Evolutionary conservation across 1,284 basidiomycete species (phyloP), one percentile per base, ranked within the genome.

Genomic region (Filobasidium uniguttulatum): DNA sequence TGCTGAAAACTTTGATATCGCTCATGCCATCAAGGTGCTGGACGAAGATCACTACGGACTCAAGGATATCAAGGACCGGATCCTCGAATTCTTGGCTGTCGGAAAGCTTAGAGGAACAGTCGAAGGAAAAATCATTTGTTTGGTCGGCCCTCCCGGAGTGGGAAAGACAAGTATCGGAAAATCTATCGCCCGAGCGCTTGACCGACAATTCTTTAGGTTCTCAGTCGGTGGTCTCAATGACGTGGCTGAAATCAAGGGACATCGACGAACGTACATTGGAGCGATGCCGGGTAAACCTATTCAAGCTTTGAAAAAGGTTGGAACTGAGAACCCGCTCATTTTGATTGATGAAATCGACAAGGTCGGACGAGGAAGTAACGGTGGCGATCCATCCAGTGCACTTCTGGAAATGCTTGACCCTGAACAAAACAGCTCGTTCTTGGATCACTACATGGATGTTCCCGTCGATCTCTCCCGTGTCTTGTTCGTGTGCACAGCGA

Each of bases 331-430:
- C 66, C 93, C 93, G 1, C 75, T 98, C 17, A 86, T 93, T 17
- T 72, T 98, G 45, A 97, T 98, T 57, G 93, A 98, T 62, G 93
- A 99, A 68, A 87, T 99, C 22, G 93, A 99, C 75, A 99, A 98
- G 77, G 89, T 98, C 55, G 89, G 89, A n/a, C 76, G 86, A 22
- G 87, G 74, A 23, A 73, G 90, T 0, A 82, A 87, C 64, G 94
- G 96, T 60, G 93, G 93, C 2, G 94, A 99, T 67, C 94, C 94
- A 3, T 79, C 87, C 0, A 90, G 86, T 56, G 93, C 93, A 0
- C 68, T 98, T 47, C 73, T 98, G 38, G 93, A 98, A 71, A 96
- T 97, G 89, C 74, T 98, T 46, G 93, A 98, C 67, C 93, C 93
- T 0, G 93, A 98, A 67, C 93, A 98, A 72, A 98, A 98, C 68